Base-by-base conservation (phyloP, 176 grass and related monocot genomes). In the Eragrostis curvula region DNA sequence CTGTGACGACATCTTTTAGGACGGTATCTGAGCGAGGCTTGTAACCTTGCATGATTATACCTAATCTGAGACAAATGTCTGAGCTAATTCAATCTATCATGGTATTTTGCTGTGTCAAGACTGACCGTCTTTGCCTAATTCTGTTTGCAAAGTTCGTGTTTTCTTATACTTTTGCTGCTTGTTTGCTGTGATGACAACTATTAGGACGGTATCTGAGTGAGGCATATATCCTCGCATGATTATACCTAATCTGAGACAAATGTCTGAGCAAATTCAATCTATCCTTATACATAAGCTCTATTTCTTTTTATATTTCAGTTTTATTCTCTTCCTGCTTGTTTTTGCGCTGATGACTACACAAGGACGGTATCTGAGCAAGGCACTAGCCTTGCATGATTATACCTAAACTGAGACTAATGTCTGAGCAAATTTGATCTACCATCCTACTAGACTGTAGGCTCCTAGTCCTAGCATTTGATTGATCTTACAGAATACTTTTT, bases 351-450 rank as follows among this genome's bases (percentile, higher is more conserved):
- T 55, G 81, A 84, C 8, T 16, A 23, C 18, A 46, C 61, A 64
- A 71, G 83, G 74, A 79, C 27, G 73, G 63, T 70, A 70, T 70
- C 64, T 84, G 73, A 84, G 49, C 32, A n/a, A 58, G 63, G 72
- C 3, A 27, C 15, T 60, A 5, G n/a, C 65, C 64, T 47, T 36
- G 6, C 36, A 7, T 79, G 83, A 79, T 85, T 78, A 27, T 28
- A 85, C 48, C 65, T 9, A 28, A 70, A 46, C 73, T 71, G 83
- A 65, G 42, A 9, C 9, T 40, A 25, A 63, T 53, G n/a, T 85
- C 56, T 44, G 67, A 79, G 32, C 57, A 60, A 60, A 5, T 52
- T 52, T 3, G 14, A 52, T 7, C 17, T 7, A 18, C 50, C 15
- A 52, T 28, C 0, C 58, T 58, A 58, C 55, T 58, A 58, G 55